A percentile compares a stretch with the other conserved stretches of the same genome.
Evolutionary conservation across 805 yeast genomes (phyloP).

Genomic region (Cephaloascus albidus): DNA sequence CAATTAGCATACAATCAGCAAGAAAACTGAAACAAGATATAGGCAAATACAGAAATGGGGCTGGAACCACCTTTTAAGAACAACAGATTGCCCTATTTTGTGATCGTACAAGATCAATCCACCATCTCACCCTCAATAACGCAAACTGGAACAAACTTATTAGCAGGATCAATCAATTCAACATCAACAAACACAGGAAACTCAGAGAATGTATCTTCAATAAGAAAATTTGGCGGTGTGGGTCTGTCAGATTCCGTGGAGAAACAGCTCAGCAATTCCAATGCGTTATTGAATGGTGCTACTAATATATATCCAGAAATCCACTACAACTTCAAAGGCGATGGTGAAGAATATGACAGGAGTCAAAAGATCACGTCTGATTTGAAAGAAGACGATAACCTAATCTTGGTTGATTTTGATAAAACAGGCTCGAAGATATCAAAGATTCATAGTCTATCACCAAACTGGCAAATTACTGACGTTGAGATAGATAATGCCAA

Average conservation of each 20-base stretch:
- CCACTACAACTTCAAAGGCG: slow-evolving; percentile 14
- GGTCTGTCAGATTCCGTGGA: background rate
- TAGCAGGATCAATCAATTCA: background rate
- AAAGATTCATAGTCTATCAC: slow-evolving; percentile 6
- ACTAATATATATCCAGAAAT: slow-evolving; percentile 12
- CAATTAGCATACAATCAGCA: too few species aligned
- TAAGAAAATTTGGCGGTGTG: slow-evolving; percentile 1
- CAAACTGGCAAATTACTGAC: slow-evolving; percentile 8
- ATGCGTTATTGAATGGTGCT: background rate
- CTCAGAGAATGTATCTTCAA: background rate
- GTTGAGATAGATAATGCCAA: slow-evolving; percentile 1
- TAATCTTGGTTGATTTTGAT: slow-evolving; percentile 11
- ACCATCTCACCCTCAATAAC: background rate
- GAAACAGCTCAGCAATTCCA: background rate
- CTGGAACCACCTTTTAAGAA: background rate
- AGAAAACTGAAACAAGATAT: too few species aligned
- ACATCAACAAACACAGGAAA: background rate
- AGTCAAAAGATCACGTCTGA: background rate
- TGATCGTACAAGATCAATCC: slow-evolving; percentile 8
- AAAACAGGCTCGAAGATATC: slow-evolving; percentile 6
- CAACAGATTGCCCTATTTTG: slow-evolving; percentile 9
- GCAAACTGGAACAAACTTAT: background rate
- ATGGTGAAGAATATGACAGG: slow-evolving; percentile 6
- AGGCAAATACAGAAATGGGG: too few species aligned
- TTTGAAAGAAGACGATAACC: slow-evolving; percentile 8